Percentiles rank a stretch among this genome's conserved stretches.
These are phyloP conservation scores for Botrytis squamosa DNA, from an alignment of 2,329 filamentous ascomycete species.

Conservation along the genomic window DNA sequence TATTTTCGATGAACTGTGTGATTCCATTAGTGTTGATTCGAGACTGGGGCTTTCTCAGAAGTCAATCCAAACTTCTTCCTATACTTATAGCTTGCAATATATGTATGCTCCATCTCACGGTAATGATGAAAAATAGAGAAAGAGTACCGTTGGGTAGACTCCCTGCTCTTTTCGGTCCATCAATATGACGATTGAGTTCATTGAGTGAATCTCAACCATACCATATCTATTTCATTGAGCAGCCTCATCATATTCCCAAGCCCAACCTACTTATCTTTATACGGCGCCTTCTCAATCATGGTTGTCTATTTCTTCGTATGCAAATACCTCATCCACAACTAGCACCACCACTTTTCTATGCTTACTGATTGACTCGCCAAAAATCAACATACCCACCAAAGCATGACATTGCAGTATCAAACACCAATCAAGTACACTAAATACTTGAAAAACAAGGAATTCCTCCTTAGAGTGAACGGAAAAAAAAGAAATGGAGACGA, in stretches of 20 bases:
- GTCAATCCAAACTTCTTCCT: not conserved
- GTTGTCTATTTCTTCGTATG: not conserved
- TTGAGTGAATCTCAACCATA: not conserved
- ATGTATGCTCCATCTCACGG: too few species aligned
- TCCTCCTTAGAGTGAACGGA: not conserved
- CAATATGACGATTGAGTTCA: not conserved
- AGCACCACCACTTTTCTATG: not conserved
- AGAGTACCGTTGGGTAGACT: fast-evolving
- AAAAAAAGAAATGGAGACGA: not conserved
- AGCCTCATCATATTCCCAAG: not conserved
- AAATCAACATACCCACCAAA: not conserved
- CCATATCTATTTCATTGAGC: not conserved
- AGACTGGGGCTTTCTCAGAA: not conserved
- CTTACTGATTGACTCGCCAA: conserved; percentile 7
- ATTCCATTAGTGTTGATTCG: not conserved
- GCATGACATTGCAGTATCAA: not conserved
- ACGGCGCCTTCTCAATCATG: not conserved
- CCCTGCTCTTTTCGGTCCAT: not conserved
- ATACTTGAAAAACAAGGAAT: not conserved
- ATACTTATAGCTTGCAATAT: too few species aligned
- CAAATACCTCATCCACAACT: not conserved
- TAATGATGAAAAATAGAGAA: not conserved
- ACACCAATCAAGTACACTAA: not conserved
- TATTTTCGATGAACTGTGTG: not conserved
- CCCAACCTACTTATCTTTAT: not conserved